These are phyloP conservation scores for Saturnispora zaruensis DNA, from an alignment of 805 yeast species.

Conservation along the genomic window DNA sequence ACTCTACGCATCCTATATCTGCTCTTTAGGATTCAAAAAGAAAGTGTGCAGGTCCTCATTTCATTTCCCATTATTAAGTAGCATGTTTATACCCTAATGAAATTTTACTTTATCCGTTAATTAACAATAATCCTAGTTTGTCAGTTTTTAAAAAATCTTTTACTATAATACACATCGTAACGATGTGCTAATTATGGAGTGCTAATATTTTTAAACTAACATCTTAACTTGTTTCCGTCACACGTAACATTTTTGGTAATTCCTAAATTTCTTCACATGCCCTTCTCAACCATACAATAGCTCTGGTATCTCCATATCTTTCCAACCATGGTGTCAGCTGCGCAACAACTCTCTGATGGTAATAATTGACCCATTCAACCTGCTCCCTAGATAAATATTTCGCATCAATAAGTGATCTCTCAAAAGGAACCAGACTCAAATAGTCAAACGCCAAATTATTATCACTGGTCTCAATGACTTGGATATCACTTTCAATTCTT, in stretches of 20 bases:
- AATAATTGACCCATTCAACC: conserved; percentile 56
- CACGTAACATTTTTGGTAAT: too few species aligned
- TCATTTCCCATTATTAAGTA: neutral
- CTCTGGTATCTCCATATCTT: conserved; percentile 46
- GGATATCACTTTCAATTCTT: conserved; percentile 78
- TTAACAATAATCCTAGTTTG: too few species aligned
- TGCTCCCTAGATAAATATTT: conserved; percentile 52
- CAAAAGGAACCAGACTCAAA: conserved; percentile 78
- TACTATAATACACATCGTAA: too few species aligned
- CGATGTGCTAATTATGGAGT: too few species aligned
- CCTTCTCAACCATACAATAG: conserved; percentile 60
- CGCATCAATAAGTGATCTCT: conserved; percentile 62
- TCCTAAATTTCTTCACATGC: conserved; percentile 38
- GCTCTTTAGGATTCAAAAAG: neutral
- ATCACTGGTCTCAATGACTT: conserved; percentile 42
- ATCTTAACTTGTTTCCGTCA: too few species aligned
- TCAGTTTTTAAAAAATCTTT: too few species aligned
- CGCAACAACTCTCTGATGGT: conserved; percentile 51
- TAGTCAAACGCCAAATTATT: conserved; percentile 60
- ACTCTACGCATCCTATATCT: conserved; percentile 38
- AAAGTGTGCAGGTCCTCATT: neutral
- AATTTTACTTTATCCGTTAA: too few species aligned
- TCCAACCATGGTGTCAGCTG: conserved; percentile 43
- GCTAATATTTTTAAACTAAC: too few species aligned
- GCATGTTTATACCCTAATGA: neutral